These are phyloP conservation scores for Diaporthe velutina DNA, from an alignment of 2,329 filamentous ascomycete species.

Conservation along the genomic window DNA sequence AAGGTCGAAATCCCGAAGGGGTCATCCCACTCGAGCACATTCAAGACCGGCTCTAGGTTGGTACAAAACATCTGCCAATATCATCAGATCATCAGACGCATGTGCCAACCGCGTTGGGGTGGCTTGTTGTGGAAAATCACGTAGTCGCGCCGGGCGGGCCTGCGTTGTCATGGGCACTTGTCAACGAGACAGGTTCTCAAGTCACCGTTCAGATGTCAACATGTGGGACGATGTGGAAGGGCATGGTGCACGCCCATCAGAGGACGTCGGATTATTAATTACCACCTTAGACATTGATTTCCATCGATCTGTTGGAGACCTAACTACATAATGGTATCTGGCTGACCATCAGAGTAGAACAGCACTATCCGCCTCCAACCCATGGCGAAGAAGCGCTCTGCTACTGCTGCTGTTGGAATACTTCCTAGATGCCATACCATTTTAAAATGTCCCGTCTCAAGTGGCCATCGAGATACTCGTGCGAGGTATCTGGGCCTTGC, in stretches of 20 bases:
- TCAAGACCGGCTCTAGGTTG: background rate
- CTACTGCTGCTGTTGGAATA: slow-evolving; percentile 21
- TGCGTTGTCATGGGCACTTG: no score
- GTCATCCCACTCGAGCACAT: background rate
- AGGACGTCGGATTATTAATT: slow-evolving; percentile 35
- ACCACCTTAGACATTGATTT: slow-evolving; percentile 34
- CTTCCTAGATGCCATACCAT: slow-evolving; percentile 35
- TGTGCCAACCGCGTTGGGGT: no score
- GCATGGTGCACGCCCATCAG: background rate
- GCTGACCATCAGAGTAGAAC: slow-evolving; percentile 19
- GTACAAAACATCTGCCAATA: no score
- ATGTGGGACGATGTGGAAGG: background rate
- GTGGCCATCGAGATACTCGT: slow-evolving; percentile 23
- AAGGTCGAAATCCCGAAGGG: background rate
- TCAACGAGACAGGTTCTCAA: no score
- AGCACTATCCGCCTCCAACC: background rate
- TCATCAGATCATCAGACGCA: background rate
- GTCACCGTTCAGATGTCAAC: background rate
- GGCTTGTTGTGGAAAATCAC: background rate
- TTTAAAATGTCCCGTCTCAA: slow-evolving; percentile 9
- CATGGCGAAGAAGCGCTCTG: slow-evolving; percentile 22
- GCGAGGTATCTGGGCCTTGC: slow-evolving; percentile 7
- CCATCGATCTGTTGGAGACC: slow-evolving; percentile 29
- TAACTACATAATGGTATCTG: slow-evolving; percentile 37
- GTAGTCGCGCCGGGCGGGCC: no score